phyloP scores from a whole-genome alignment of 129 eudicot genomes.

The Flaveria bidentis region DNA sequence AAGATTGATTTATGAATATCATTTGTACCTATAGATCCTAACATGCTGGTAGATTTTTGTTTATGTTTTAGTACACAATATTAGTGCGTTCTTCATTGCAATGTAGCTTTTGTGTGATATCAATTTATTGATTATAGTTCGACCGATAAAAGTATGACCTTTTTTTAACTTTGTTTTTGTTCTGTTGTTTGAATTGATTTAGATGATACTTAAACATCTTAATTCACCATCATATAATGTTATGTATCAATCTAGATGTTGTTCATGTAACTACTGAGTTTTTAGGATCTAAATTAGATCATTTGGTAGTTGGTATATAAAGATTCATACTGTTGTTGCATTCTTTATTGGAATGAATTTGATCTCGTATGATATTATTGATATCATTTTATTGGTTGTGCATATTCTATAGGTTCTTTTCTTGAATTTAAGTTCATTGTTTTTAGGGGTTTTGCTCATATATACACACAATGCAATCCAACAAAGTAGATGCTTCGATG shows the following conservation, averaged over 20 bases:
- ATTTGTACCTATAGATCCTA: too few relatives aligned
- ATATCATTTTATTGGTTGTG: neutral
- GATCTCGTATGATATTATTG: neutral
- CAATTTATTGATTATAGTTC: neutral
- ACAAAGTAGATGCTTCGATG: conserved; percentile 42
- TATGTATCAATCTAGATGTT: neutral
- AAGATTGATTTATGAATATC: too few relatives aligned
- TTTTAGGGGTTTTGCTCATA: neutral
- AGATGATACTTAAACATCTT: neutral
- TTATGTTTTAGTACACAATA: neutral
- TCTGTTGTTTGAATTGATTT: neutral
- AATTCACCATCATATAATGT: neutral
- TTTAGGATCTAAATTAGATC: neutral
- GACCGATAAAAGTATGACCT: too few relatives aligned
- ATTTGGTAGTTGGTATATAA: neutral
- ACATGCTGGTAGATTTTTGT: too few relatives aligned
- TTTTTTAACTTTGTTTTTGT: neutral
- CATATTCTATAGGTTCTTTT: neutral
- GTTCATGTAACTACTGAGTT: neutral
- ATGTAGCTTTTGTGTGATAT: neutral
- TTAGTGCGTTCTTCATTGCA: neutral
- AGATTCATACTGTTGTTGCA: neutral
- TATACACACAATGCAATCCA: conserved; percentile 33
- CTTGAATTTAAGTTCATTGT: conserved; percentile 5
- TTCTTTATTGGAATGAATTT: neutral